phyloP scores from a whole-genome alignment of 2,329 filamentous ascomycete genomes.

The Colletotrichum phormii region DNA sequence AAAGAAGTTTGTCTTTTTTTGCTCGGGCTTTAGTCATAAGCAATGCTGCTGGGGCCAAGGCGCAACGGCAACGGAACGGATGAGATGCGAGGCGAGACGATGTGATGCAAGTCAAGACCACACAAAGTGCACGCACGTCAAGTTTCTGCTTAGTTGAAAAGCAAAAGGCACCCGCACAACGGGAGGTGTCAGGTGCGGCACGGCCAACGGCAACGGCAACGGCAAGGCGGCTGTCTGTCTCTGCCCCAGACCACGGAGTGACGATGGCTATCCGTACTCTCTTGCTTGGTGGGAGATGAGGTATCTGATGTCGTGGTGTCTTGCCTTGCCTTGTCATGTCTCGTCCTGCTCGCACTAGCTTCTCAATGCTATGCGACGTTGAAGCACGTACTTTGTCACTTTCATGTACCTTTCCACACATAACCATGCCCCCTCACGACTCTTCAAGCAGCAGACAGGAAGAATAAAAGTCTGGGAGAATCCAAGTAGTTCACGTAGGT shows the following conservation, averaged over 20 bases:
- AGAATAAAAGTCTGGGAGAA: not conserved
- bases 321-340: not conserved
- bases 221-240: not conserved
- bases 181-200: slow-evolving; percentile 8
- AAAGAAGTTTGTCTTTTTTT: slow-evolving; percentile 11
- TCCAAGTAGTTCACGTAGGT: no score
- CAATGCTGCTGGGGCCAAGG: slow-evolving; percentile 31
- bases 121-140: not conserved
- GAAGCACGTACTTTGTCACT: not conserved
- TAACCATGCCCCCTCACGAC: not conserved
- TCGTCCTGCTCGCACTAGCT: not conserved
- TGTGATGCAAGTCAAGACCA: not conserved
- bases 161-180: not conserved
- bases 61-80: slow-evolving; percentile 12
- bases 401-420: not conserved
- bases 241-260: not conserved
- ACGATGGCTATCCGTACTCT: no score
- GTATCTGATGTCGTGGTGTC: not conserved
- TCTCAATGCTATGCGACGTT: slow-evolving; percentile 19
- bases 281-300: not conserved
- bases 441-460: no score
- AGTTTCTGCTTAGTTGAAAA: not conserved
- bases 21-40: slow-evolving; percentile 15
- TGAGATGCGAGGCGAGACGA: slow-evolving; percentile 4
- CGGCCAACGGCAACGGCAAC: slow-evolving; percentile 4